phyloP scores from a whole-genome alignment of 2,329 filamentous ascomycete species.

The Balansia obtecta region DNA sequence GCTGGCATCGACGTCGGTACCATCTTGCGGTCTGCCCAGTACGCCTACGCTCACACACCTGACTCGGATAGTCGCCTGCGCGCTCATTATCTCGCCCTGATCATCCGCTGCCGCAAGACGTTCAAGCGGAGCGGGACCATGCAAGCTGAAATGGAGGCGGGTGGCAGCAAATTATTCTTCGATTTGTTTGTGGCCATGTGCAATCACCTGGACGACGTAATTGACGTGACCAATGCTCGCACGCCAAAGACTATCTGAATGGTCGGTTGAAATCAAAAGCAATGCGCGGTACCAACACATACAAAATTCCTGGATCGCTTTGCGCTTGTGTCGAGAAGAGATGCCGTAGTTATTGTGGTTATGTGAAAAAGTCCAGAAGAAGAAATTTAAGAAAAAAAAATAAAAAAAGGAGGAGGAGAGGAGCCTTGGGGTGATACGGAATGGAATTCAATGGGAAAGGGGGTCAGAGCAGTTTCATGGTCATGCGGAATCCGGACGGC shows the following conservation, averaged over 20 bases:
- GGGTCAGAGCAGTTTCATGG: conserved; percentile 7
- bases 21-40: conserved; percentile 84
- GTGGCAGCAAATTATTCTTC: conserved; percentile 86
- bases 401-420: too few relatives aligned
- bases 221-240: conserved; percentile 64
- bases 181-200: conserved; percentile 97
- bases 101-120: conserved; percentile 92
- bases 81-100: conserved; percentile 93
- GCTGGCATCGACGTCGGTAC: conserved; percentile 83
- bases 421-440: background rate
- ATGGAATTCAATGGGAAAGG: conserved; percentile 14
- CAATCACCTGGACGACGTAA: conserved; percentile 94
- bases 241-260: conserved; percentile 44
- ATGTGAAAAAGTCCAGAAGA: conserved; percentile 11
- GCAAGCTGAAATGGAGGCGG: conserved; percentile 96
- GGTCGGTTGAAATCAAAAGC: conserved; percentile 4
- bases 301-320: conserved; percentile 8
- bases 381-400: conserved; percentile 8
- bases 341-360: conserved; percentile 1
- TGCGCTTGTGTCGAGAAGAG: background rate
- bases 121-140: conserved; percentile 98
- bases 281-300: conserved; percentile 4
- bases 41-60: conserved; percentile 90
- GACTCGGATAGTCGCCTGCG: conserved; percentile 85
- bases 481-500: conserved; percentile 13